phyloP scores from a whole-genome alignment of 2,329 filamentous ascomycete genomes.

The Biscogniauxia marginata region DNA sequence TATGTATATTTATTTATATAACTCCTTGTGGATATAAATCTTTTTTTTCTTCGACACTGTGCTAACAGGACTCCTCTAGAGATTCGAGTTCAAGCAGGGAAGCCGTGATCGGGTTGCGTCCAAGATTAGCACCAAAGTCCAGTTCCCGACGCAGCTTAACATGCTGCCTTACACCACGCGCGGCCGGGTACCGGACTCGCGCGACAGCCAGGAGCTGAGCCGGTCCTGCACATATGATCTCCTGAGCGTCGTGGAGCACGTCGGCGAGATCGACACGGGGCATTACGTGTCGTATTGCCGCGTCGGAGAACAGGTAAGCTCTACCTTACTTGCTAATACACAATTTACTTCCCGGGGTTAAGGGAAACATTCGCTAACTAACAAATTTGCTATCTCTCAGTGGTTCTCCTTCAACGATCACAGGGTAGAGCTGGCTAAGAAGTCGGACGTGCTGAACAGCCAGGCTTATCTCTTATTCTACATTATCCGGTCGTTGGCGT shows the following conservation, averaged over 20 bases:
- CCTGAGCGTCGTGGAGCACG: slow-evolving; percentile 86
- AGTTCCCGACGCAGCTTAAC: slow-evolving; percentile 83
- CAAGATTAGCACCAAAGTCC: slow-evolving; percentile 84
- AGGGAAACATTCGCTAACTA: slow-evolving; percentile 1
- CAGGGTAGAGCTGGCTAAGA: slow-evolving; percentile 79
- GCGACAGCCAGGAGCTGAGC: slow-evolving; percentile 54
- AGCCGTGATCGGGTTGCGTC: slow-evolving; percentile 67
- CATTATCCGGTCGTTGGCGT: slow-evolving; percentile 56
- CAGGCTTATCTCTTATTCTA: slow-evolving; percentile 94
- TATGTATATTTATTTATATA: no score
- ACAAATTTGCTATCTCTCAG: slow-evolving; percentile 42
- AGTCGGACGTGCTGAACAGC: slow-evolving; percentile 80
- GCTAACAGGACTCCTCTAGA: slow-evolving; percentile 34
- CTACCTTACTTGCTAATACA: not conserved
- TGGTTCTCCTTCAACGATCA: slow-evolving; percentile 98
- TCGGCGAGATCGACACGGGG: slow-evolving; percentile 88
- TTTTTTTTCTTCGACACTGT: no score
- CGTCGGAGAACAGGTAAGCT: slow-evolving; percentile 66
- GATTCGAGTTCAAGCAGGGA: slow-evolving; percentile 72
- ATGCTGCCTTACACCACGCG: slow-evolving; percentile 86
- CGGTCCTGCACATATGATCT: slow-evolving; percentile 80
- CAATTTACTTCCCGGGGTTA: not conserved
- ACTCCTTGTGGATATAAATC: no score
- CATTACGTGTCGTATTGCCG: slow-evolving; percentile 90
- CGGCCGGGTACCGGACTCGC: slow-evolving; percentile 49